A percentile compares a stretch with the other conserved stretches of the same genome.
Conservation (phyloP, 2,329 filamentous ascomycete genomes). For the Falciphora oryzae region DNA sequence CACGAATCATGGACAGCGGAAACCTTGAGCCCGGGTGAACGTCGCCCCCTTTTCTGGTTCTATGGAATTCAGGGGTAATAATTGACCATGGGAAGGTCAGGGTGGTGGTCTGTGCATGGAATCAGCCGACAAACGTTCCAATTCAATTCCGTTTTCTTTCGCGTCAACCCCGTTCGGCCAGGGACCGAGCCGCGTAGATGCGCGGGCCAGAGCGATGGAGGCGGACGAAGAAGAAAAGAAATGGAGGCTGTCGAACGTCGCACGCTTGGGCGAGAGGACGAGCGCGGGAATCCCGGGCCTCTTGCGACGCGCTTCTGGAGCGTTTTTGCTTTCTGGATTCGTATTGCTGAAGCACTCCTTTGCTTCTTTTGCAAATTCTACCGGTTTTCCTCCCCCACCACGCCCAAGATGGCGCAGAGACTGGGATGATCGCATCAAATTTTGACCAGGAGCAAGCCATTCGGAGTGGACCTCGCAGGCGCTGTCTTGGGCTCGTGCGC, state of each 20-base stretch:
- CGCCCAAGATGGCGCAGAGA: background rate
- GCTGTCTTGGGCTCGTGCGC: background rate
- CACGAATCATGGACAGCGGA: background rate
- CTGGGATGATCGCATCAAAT: slow-evolving; percentile 1
- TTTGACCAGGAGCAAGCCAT: background rate
- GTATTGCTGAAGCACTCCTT: background rate
- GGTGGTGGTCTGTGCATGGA: background rate
- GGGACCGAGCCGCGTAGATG: background rate
- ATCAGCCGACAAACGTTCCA: background rate
- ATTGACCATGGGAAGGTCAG: too few species aligned
- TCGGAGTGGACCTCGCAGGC: background rate
- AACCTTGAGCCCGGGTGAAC: background rate
- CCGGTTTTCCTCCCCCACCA: background rate
- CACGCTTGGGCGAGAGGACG: too few species aligned
- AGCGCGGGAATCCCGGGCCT: too few species aligned
- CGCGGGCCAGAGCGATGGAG: background rate
- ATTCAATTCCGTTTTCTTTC: too few species aligned
- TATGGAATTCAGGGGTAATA: background rate
- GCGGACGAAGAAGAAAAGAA: too few species aligned
- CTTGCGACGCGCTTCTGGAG: too few species aligned
- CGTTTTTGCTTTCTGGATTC: background rate
- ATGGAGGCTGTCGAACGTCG: background rate
- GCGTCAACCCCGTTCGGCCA: too few species aligned
- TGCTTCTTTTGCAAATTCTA: background rate
- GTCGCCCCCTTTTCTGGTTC: background rate